phyloP scores from a whole-genome alignment of 2,329 filamentous ascomycete genomes.

The Arthroderma sp. region DNA sequence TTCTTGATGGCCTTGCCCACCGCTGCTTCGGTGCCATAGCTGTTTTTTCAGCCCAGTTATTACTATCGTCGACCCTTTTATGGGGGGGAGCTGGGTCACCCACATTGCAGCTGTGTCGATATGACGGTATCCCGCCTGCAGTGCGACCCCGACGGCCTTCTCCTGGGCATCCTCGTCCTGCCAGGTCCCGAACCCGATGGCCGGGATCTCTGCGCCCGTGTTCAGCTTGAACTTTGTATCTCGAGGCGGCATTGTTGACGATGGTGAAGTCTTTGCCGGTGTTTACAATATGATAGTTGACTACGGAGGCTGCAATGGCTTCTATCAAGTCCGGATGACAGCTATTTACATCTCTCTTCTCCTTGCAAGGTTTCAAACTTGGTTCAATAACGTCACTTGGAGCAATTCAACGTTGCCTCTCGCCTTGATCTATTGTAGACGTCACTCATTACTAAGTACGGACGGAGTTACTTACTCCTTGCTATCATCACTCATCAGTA shows the following conservation, averaged over 20 bases:
- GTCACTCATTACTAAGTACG: not conserved
- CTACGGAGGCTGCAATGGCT: not conserved
- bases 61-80: too few species aligned
- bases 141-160: constrained; percentile 32
- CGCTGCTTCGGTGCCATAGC: constrained; percentile 53
- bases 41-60: too few species aligned
- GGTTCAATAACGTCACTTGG: not conserved
- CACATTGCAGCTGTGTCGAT: constrained; percentile 42
- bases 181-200: constrained; percentile 44
- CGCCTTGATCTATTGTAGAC: too few species aligned
- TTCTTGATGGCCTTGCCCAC: constrained; percentile 54
- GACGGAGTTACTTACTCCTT: not conserved
- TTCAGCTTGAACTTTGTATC: constrained; percentile 35
- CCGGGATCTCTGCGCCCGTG: constrained; percentile 37
- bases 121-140: constrained; percentile 44
- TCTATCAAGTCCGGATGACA: not conserved
- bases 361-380: not conserved
- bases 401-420: too few species aligned
- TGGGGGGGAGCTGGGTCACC: too few species aligned
- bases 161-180: constrained; percentile 42
- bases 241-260: constrained; percentile 10
- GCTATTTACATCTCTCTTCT: not conserved
- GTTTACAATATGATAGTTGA: not conserved
- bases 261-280: not conserved
- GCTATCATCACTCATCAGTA: too few species aligned